Conservation (phyloP, 805 yeast genomes). For the Candida ovalis region DNA sequence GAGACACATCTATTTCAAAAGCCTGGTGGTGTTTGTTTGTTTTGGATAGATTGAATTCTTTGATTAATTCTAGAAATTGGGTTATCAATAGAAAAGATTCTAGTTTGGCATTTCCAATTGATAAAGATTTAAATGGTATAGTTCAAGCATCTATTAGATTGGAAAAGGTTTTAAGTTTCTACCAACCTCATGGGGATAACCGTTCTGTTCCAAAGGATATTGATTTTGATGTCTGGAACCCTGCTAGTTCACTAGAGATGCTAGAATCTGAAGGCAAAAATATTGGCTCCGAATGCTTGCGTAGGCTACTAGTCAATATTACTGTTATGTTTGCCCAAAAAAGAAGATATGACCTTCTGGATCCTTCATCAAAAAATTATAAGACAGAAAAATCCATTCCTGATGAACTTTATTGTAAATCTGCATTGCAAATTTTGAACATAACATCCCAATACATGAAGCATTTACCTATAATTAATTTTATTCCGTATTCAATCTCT, state of each 20-base stretch:
- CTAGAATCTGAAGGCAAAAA: slow-evolving; percentile 8
- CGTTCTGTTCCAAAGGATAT: slow-evolving; percentile 23
- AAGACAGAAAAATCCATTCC: slow-evolving; percentile 14
- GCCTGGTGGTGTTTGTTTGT: slow-evolving; percentile 41
- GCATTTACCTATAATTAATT: slow-evolving; percentile 14
- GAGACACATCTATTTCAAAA: slow-evolving; percentile 19
- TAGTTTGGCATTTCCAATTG: slow-evolving; percentile 29
- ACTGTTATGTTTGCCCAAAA: slow-evolving; percentile 21
- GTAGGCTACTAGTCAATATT: slow-evolving; percentile 16
- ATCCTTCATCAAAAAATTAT: slow-evolving; percentile 10
- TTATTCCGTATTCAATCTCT: slow-evolving; percentile 17
- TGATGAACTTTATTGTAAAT: slow-evolving; percentile 15
- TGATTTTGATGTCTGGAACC: slow-evolving; percentile 21
- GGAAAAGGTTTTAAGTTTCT: slow-evolving; percentile 35
- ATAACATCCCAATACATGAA: slow-evolving; percentile 13
- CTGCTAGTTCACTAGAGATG: slow-evolving; percentile 7
- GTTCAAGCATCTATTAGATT: slow-evolving; percentile 30
- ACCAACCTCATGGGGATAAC: slow-evolving; percentile 33
- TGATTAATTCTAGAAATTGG: slow-evolving; percentile 37
- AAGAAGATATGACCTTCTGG: slow-evolving; percentile 16
- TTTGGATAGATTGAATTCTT: slow-evolving; percentile 35
- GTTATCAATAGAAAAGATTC: slow-evolving; percentile 37
- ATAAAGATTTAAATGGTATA: slow-evolving; percentile 27
- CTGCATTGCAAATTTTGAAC: slow-evolving; percentile 18
- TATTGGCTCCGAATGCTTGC: slow-evolving; percentile 15